Base-by-base conservation (phyloP, 805 yeast genomes). In the Tetrapisispora iriomotensis region DNA sequence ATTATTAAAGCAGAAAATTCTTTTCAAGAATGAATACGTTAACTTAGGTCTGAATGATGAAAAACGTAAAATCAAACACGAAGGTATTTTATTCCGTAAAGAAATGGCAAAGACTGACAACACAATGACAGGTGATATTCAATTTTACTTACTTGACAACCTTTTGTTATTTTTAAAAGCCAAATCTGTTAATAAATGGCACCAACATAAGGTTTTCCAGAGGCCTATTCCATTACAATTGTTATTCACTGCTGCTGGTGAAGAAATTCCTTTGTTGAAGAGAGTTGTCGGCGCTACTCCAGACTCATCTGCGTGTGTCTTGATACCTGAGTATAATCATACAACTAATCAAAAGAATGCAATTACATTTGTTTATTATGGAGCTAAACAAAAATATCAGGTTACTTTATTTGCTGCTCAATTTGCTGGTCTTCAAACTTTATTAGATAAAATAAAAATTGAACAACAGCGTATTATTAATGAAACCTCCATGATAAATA, bases 151-250 rank as follows among this genome's bases (percentile, higher is more conserved):
- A 31, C 76, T 92, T 52, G 98, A 92, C 56, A 92, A 92, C 60
- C 85, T 90, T 35, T 57, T 92, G 20, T 64, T 92, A 39, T 80
- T 92, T 58, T 88, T 86, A 17, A 80, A 90, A 53, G 81, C 82
- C 39, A 94, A 90, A 59, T 69, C 82, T 13, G 86, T 83, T 39
- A 88, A 84, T 57, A 87, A 87, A 61, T 75, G 95, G 53, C 96
- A 90, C 53, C 94, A 84, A 45, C 82, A 82, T 52, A 82, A 87
- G 52, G 97, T 90, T 12, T 84, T 82, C 60, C 92, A 90, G 53
- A 73, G 88, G 51, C 95, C 95, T 4, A 79, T 85, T 24, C 92
- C 88, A 27, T 64, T 86, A 30, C 92, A 88, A 12, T 65, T 86
- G 39, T 62, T 86, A 44, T 82, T 75, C 56, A 74, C 77, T 8